Conservation (phyloP, 2,329 filamentous ascomycete species). For the Lachnellula willkommii region DNA sequence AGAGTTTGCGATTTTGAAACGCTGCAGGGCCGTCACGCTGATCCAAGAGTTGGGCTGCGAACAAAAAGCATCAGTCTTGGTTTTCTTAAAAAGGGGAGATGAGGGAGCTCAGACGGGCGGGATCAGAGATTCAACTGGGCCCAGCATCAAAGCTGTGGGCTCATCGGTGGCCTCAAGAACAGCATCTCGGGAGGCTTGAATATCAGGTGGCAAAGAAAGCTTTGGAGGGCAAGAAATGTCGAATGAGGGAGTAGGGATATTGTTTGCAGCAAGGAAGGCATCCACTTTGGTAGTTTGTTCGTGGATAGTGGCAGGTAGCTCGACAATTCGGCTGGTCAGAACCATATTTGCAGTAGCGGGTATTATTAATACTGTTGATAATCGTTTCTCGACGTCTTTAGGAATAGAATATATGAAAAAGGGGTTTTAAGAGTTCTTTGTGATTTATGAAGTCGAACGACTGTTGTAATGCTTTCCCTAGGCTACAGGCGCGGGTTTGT, state of each 20-base stretch:
- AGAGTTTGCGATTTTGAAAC: conserved; percentile 13
- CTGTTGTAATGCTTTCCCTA: no score
- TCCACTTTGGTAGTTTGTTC: conserved; percentile 6
- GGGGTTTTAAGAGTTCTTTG: no score
- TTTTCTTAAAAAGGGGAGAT: neutral
- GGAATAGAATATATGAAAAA: no score
- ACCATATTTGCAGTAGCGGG: neutral
- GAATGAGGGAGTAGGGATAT: conserved; percentile 11
- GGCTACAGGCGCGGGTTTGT: no score
- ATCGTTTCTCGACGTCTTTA: no score
- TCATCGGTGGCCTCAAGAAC: conserved; percentile 17
- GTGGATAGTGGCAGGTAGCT: conserved; percentile 7
- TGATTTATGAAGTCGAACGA: no score
- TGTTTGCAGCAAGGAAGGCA: conserved; percentile 4
- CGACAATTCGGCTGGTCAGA: neutral
- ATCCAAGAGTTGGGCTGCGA: conserved; percentile 1
- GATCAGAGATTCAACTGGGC: neutral
- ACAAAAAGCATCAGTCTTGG: neutral
- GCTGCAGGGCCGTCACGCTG: conserved; percentile 19
- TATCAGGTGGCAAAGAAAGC: neutral
- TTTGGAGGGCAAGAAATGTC: neutral
- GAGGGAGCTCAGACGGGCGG: neutral
- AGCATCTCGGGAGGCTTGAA: conserved; percentile 6
- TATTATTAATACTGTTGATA: no score
- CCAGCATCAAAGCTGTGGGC: conserved; percentile 15